These are phyloP conservation scores for Coniochaeta ligniaria DNA, from an alignment of 2,329 filamentous ascomycete genomes.

Conservation along the genomic window DNA sequence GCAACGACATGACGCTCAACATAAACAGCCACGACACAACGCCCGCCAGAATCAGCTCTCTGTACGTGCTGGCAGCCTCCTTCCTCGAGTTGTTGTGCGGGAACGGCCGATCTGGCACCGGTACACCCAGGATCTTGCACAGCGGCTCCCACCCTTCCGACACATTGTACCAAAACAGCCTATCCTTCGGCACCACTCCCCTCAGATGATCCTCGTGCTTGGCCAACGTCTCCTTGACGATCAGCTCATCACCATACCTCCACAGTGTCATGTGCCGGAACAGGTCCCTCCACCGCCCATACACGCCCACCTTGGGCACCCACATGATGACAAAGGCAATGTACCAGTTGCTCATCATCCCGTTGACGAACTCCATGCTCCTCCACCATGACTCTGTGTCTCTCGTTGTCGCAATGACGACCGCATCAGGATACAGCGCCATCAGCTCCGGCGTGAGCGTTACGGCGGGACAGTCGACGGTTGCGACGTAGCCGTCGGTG, in stretches of 20 bases:
- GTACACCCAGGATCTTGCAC: slow-evolving; percentile 25
- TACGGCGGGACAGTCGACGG: slow-evolving; percentile 34
- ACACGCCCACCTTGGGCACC: slow-evolving; percentile 22
- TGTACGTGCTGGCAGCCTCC: neutral
- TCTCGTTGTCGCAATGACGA: slow-evolving; percentile 36
- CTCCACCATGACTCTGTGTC: slow-evolving; percentile 29
- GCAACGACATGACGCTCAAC: neutral
- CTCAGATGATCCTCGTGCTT: slow-evolving; percentile 21
- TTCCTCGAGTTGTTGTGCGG: slow-evolving; percentile 23
- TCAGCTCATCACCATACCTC: slow-evolving; percentile 21
- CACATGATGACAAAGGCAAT: slow-evolving; percentile 23
- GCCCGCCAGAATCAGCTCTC: neutral
- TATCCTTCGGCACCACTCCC: slow-evolving; percentile 22
- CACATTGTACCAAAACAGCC: slow-evolving; percentile 26
- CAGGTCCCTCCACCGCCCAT: slow-evolving; percentile 20
- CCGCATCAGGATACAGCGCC: slow-evolving; percentile 39
- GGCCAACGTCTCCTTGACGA: slow-evolving; percentile 3
- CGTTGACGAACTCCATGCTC: slow-evolving; percentile 24
- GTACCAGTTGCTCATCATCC: slow-evolving; percentile 24
- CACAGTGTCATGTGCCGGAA: slow-evolving; percentile 11
- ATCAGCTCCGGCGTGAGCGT: slow-evolving; percentile 37
- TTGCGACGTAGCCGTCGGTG: slow-evolving; percentile 27
- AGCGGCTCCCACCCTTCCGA: slow-evolving; percentile 26
- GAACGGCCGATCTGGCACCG: slow-evolving; percentile 24
- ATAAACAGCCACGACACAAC: neutral